Conservation (phyloP, 176 grass and related monocot genomes). For the Coix lacrymajobi region DNA sequence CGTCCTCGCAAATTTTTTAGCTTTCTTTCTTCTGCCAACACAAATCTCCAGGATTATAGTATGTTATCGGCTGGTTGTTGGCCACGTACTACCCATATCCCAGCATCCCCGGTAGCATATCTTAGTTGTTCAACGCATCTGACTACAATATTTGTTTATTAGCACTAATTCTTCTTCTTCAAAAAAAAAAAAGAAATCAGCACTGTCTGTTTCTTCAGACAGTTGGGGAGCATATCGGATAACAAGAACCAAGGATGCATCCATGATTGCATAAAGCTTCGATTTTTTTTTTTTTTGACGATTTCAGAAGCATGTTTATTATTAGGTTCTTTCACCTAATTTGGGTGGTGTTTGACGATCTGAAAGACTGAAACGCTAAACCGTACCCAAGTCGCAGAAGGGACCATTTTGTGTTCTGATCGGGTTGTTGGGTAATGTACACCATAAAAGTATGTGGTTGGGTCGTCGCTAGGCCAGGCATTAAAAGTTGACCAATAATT, state of each 20-base stretch:
- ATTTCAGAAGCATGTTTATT: neutral
- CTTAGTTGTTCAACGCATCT: neutral
- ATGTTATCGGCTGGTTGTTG: neutral
- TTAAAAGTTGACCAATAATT: neutral
- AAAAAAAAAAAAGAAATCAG: too few relatives aligned
- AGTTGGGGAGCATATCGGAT: neutral
- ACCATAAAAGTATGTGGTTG: neutral
- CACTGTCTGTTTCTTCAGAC: neutral
- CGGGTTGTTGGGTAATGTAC: neutral
- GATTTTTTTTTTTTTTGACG: neutral
- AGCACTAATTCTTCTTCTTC: too few relatives aligned
- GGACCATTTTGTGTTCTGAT: neutral
- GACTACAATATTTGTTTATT: neutral
- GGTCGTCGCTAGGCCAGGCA: neutral
- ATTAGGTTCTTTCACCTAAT: neutral
- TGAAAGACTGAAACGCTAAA: neutral
- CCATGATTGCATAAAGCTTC: neutral
- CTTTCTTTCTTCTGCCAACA: neutral
- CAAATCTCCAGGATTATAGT: neutral
- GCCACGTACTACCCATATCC: neutral
- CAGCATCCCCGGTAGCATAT: neutral
- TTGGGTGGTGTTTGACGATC: neutral
- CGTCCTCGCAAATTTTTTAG: neutral
- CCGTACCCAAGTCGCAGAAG: neutral
- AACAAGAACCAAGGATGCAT: neutral